Evolutionary conservation across 306 rosid species (phyloP).

Genomic region (Benincasa hispida): DNA sequence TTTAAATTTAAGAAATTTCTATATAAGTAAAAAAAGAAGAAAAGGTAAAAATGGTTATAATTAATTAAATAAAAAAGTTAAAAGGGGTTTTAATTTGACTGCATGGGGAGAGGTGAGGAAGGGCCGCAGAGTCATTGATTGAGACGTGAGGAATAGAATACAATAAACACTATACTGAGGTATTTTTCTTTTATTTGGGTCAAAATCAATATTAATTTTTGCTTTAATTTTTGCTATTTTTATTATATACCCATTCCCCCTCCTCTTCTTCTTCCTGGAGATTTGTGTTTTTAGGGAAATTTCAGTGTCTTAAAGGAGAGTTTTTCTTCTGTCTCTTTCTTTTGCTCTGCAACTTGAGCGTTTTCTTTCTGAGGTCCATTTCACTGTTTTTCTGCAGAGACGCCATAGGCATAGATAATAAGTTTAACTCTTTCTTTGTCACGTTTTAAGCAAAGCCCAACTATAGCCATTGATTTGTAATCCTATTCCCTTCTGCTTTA

Average conservation of each 20-base stretch:
- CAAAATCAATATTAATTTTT: background rate
- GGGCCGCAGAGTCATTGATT: background rate
- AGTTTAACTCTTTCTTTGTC: background rate
- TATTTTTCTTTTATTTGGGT: background rate
- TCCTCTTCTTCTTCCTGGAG: background rate
- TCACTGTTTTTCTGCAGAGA: slow-evolving; percentile 9
- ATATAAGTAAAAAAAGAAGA: background rate
- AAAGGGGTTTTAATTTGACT: background rate
- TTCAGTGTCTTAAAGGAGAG: no score
- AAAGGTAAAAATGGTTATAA: background rate
- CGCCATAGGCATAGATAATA: background rate
- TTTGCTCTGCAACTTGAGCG: background rate
- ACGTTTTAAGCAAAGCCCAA: background rate
- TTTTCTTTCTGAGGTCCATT: background rate
- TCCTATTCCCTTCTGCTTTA: background rate
- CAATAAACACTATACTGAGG: background rate
- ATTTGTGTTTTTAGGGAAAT: background rate
- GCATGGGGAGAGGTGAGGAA: slow-evolving; percentile 4
- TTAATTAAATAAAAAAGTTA: background rate
- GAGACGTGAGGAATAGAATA: background rate
- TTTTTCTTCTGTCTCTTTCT: background rate
- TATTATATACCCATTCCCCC: background rate
- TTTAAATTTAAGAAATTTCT: background rate
- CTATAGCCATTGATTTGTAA: slow-evolving; percentile 12
- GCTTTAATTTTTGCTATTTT: background rate